Evolutionary conservation across 176 grass and related monocot species (phyloP), one percentile per base, ranked within the genome.

Genomic region (Eragrostis nindensis): DNA sequence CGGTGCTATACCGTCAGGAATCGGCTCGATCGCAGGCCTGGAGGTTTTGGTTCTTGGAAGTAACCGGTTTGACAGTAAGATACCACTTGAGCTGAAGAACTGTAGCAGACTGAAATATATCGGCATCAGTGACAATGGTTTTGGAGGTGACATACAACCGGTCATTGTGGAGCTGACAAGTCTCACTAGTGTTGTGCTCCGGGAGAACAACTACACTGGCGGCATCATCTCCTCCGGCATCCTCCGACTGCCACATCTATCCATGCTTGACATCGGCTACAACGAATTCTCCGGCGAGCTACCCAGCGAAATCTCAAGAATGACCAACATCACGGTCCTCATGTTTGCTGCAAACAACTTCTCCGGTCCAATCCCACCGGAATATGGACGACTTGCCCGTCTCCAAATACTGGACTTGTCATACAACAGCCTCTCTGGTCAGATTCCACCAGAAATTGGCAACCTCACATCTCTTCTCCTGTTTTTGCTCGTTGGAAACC

Each of bases 401-500:
- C 66, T 89, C 19, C 90, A 89, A 54, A 14, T 62, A 36, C 40
- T 92, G 74, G 90, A 89, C 65, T 57, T 92, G 15, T 75, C 72
- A 32, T 75, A 75, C 72, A 73, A 73, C 24, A 38, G 32, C 24
- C 29, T 73, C 0, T 54, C 70, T 3, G 48, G 69, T 30, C 7
- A 22, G 9, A 2, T 70, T 24, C 68, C 68, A 46, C 22, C 68
- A 47, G 43, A 47, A 2, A 50, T 71, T 18, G 48, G 70, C 6
- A 73, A 38, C 48, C 70, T 89, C 15, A 53, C 70, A 27, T 89
- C 36, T 16, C 83, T 92, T 22, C 62, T 92, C 29, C 82, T 83
- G 74, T 55, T 92, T 30, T 73, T 89, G 86, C 74, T 92, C 3
- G 86, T 83, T 10, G 82, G 86, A 61, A 92, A 92, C 76, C 75